Evolutionary conservation across 352 stramenopile species (phyloP), one percentile per base, ranked within the genome.

Genomic region (Phytophthora melonis): DNA sequence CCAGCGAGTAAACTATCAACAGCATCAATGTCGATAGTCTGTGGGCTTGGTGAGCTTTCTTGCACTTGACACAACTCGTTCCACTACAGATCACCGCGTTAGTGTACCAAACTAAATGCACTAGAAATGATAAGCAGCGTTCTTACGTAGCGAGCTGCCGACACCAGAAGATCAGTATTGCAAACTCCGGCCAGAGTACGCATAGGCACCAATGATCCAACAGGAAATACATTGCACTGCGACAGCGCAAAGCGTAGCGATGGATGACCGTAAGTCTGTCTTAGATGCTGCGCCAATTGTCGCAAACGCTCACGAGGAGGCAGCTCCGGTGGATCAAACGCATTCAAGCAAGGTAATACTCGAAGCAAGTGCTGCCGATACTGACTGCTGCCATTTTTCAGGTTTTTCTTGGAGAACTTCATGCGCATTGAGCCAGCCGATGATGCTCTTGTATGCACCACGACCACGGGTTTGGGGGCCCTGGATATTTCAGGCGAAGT

Each of bases 1-100:
- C 56, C 69, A 30, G 67, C 72, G 9, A 91, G 73, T 49, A 93
- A 80, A 13, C 68, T 80, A 23, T 93, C 86, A 5, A 93, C 59
- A 14, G 77, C 79, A 19, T 93, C 82, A n/a, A 93, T 82, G 49
- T 93, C 86, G n/a, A 93, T 79, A 23, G 58, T 60, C 18, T 70
- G 56, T 5, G 63, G 34, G 9, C 61, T 75, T 18, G 34, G 54
- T 50, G 27, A 59, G 11, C 43, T 53, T 2, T 72, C 73, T 47
- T 81, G 63, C 19, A 57, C 59, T 58, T 84, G 76, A 49, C 66
- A 79, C 19, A 89, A 32, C 18, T 82, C 74, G 49, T 23, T 61
- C 83, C 83, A 91, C 78, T 85, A 39, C 49, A 21, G 23, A 54
- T 27, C 6, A 52, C 13, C 39, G 25, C 10, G 52, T 58, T 36